These are phyloP conservation scores for Mangifera indica DNA, from an alignment of 345 rosid genomes.

Conservation along the genomic window DNA sequence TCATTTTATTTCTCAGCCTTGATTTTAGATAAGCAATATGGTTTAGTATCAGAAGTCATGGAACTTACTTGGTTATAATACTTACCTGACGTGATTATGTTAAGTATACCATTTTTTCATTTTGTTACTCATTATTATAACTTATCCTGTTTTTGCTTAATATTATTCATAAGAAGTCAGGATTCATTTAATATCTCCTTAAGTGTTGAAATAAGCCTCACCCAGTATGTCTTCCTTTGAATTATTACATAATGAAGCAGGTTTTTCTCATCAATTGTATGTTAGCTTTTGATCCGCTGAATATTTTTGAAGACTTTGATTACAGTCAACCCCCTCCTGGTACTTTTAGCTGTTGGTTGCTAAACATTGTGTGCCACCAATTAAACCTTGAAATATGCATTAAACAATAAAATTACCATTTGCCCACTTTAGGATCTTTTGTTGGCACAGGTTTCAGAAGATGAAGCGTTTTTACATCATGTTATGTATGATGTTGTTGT, in stretches of 20 bases:
- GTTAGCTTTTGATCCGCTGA: not conserved
- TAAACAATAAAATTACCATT: not conserved
- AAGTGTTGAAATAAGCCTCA: conserved; percentile 3
- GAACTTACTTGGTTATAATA: not conserved
- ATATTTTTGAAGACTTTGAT: conserved; percentile 1
- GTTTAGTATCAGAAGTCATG: not conserved
- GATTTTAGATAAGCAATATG: not conserved
- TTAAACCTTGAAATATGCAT: not conserved
- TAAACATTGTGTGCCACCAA: not conserved
- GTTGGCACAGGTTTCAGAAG: conserved; percentile 49
- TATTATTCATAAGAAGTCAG: not conserved
- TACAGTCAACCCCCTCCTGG: not conserved
- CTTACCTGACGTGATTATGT: not conserved
- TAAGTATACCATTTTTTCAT: not conserved
- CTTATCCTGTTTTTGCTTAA: not conserved
- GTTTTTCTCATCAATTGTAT: not conserved
- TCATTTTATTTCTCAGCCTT: not conserved
- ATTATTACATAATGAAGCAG: not conserved
- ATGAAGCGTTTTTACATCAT: conserved; percentile 45
- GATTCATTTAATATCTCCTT: conserved; percentile 6
- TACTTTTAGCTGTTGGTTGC: not conserved
- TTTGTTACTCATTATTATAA: not conserved
- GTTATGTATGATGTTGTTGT: conserved; percentile 52
- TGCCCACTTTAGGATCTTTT: conserved; percentile 9
- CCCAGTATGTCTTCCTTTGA: not conserved